A percentile compares a stretch with the other conserved stretches of the same genome.
These are phyloP conservation scores for Ramularia collo-cygni DNA, from an alignment of 2,329 filamentous ascomycete genomes.

Conservation along the genomic window DNA sequence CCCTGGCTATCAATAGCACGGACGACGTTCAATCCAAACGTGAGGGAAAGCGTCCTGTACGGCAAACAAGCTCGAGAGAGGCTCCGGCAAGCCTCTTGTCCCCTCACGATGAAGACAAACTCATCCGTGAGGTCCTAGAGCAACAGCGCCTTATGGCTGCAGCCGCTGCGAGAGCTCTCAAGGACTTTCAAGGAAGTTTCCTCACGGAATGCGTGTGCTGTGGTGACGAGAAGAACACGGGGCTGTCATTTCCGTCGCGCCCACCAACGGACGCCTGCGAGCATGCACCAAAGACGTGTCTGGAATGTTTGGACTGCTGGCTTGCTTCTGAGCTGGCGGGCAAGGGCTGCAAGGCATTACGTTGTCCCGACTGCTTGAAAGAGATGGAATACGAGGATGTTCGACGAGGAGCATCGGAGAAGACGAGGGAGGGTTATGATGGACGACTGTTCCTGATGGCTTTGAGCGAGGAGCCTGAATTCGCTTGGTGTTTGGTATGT, in stretches of 20 bases:
- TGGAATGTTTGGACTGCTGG: constrained; percentile 34
- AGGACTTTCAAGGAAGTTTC: constrained; percentile 5
- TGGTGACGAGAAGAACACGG: constrained; percentile 25
- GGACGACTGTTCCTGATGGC: constrained; percentile 38
- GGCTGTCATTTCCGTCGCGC: constrained; percentile 27
- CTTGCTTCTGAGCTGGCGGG: constrained; percentile 31
- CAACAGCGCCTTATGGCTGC: too few species aligned
- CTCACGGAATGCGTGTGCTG: constrained; percentile 31
- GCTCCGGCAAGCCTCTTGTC: too few species aligned
- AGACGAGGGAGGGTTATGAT: constrained; percentile 44
- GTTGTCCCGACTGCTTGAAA: constrained; percentile 47
- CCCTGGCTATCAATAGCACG: too few species aligned
- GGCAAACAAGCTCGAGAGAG: too few species aligned
- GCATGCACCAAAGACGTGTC: constrained; percentile 32
- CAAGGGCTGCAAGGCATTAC: constrained; percentile 42
- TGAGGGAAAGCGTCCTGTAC: too few species aligned
- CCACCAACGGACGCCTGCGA: constrained; percentile 30
- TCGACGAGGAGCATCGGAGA: constrained; percentile 37
- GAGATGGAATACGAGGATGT: constrained; percentile 42
- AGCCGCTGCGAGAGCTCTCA: constrained; percentile 13
- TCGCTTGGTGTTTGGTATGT: constrained; percentile 51
- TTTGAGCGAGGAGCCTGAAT: constrained; percentile 40
- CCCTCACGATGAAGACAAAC: too few species aligned
- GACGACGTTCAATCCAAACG: too few species aligned
- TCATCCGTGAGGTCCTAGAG: too few species aligned